A percentile compares a stretch with the other conserved stretches of the same genome.
These are phyloP conservation scores for Suhomyces atakaporum DNA, from an alignment of 1,139 yeast species.

Conservation along the genomic window DNA sequence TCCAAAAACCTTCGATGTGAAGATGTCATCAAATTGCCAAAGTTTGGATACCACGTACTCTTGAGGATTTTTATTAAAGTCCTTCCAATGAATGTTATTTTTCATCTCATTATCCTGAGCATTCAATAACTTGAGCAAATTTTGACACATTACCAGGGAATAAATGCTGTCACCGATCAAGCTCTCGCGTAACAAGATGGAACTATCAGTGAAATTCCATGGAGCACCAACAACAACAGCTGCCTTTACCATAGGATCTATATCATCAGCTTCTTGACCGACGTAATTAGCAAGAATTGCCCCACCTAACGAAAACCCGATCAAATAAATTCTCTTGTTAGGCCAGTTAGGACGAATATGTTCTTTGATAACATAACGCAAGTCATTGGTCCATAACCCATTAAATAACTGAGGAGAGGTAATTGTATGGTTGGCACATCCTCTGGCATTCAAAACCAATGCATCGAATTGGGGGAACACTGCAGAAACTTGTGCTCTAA, in stretches of 20 bases:
- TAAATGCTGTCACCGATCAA: conserved; percentile 49
- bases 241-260: conserved; percentile 42
- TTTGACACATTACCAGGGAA: conserved; percentile 56
- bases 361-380: conserved; percentile 53
- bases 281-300: conserved; percentile 75
- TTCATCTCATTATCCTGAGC: conserved; percentile 42
- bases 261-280: conserved; percentile 61
- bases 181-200: conserved; percentile 43
- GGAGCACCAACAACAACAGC: conserved; percentile 67
- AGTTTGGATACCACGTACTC: conserved; percentile 33
- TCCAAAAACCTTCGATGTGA: conserved; percentile 77
- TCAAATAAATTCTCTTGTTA: conserved; percentile 48
- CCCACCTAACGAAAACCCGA: conserved; percentile 71
- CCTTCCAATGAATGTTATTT: conserved; percentile 28
- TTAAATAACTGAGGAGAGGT: conserved; percentile 61
- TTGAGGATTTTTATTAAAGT: conserved; percentile 35
- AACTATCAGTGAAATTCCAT: conserved; percentile 72
- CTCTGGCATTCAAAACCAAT: conserved; percentile 57
- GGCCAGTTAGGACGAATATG: conserved; percentile 50
- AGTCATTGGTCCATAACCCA: conserved; percentile 65
- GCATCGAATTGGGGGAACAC: conserved; percentile 50
- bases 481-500: conserved; percentile 44
- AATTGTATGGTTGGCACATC: conserved; percentile 60
- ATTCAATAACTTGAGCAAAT: conserved; percentile 44
- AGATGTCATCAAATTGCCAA: conserved; percentile 65